A percentile compares a stretch with the other conserved stretches of the same genome.
phyloP scores from a whole-genome alignment of 179 eudicot genomes.

The Camellia oleifera region DNA sequence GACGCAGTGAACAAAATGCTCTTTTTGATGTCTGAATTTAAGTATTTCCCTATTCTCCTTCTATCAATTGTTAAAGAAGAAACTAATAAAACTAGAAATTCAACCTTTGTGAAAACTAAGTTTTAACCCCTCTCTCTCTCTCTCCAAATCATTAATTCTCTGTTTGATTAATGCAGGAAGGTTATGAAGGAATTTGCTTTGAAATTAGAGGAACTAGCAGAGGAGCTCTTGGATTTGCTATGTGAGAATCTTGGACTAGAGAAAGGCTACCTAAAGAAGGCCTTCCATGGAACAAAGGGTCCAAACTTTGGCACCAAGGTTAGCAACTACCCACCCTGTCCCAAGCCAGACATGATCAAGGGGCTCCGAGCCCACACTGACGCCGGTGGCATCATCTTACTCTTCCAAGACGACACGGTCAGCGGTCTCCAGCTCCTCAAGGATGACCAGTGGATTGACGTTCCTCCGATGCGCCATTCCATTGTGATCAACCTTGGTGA shows the following conservation, averaged over 20 bases:
- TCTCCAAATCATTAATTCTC: not conserved
- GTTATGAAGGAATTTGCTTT: constrained; percentile 58
- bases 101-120: no score
- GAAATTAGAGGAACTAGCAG: constrained; percentile 56
- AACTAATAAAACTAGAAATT: no score
- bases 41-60: no score
- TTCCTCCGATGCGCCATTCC: constrained; percentile 75
- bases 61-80: no score
- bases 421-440: constrained; percentile 75
- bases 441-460: constrained; percentile 68
- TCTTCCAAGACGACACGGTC: constrained; percentile 74
- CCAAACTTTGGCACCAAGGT: constrained; percentile 79
- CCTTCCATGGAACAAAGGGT: constrained; percentile 58
- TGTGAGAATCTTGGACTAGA: constrained; percentile 72
- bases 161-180: constrained; percentile 25
- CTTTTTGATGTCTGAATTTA: no score
- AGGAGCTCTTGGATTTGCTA: constrained; percentile 51
- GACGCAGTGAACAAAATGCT: no score
- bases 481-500: constrained; percentile 77
- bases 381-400: constrained; percentile 71
- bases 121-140: no score
- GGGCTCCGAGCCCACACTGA: constrained; percentile 82
- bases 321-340: constrained; percentile 77
- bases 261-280: constrained; percentile 60
- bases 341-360: constrained; percentile 62